Base-by-base conservation (phyloP, 768 basidiomycete genomes). In the Rhodotorula babjevae region DNA sequence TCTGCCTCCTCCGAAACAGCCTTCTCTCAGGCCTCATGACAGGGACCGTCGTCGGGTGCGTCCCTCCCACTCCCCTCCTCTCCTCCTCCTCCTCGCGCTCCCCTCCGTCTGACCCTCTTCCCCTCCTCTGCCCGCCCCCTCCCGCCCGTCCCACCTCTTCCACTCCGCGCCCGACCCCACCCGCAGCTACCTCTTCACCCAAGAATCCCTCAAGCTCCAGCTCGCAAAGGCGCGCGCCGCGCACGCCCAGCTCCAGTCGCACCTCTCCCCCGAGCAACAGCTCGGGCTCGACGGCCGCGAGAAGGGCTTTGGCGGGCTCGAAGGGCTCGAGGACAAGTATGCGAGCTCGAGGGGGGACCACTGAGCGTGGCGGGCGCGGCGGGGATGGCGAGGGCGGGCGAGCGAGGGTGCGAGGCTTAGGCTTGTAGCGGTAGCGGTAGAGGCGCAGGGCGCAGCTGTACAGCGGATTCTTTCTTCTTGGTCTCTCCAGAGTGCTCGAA, bases 311-410 rank as follows among this genome's bases (percentile, higher is more conserved):
- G n/a, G n/a, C 23, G 71, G 71, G 18, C 52, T 58, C 46, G 71
- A 72, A 36, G 50, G n/a, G 36, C 44, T 68, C 25, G 31, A 61
- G n/a, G 71, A 72, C 58, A 61, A 58, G 71, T 72, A 72, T 29
- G 42, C 49, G 50, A 65, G 58, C 52, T 68, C 71, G 23, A 56
- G 67, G 46, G 71, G 71, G 16, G 71, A 72, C n/a, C 71, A 72
- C 40, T 72, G 57, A 64, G n/a, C n/a, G n/a, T n/a, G n/a, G n/a
- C n/a, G n/a, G n/a, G n/a, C n/a, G 59, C 6, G 1, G 68, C 9
- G 31, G 29, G 33, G 27, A 56, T 33, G 57, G 18, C 15, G 42
- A 42, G 42, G 7, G 42, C 42, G 42, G 7, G 42, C 25, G 57
- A 25, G 31, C 19, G 33, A 58, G 1, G 16, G 57, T 3, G 29